phyloP scores from a whole-genome alignment of 768 basidiomycete species.

The Russula lepida region DNA sequence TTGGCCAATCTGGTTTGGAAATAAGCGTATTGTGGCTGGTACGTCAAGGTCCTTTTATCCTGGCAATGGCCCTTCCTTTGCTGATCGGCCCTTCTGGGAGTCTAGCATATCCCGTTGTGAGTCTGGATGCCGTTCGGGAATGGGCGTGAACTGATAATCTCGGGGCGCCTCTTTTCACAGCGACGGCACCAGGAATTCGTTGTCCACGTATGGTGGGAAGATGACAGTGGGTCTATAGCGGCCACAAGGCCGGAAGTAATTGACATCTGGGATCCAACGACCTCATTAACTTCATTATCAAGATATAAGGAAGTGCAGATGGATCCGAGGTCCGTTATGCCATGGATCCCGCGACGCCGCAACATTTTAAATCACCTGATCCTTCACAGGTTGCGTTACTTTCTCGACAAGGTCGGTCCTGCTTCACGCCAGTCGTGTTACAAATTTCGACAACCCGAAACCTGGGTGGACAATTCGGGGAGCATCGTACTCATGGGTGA shows the following conservation, averaged over 20 bases:
- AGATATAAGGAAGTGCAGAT: conserved; percentile 10
- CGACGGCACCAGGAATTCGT: conserved; percentile 13
- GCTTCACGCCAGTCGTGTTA: conserved; percentile 25
- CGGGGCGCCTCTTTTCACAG: not conserved
- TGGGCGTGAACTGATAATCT: not conserved
- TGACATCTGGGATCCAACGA: conserved; percentile 8
- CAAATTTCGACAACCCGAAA: conserved; percentile 28
- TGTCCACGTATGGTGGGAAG: conserved; percentile 15
- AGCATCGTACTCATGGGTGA: conserved; percentile 34
- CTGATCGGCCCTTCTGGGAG: not conserved
- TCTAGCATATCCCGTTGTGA: conserved; percentile 14
- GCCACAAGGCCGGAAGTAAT: not conserved
- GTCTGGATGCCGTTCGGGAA: not conserved
- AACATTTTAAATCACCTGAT: not conserved
- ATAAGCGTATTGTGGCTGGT: conserved; percentile 3
- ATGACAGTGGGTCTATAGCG: not conserved
- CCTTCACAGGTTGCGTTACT: conserved; percentile 4
- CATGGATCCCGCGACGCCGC: not conserved
- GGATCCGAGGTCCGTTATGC: conserved; percentile 8
- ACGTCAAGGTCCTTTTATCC: not conserved
- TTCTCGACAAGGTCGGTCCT: conserved; percentile 10
- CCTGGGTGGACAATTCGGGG: conserved; percentile 31
- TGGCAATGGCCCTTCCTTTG: not conserved
- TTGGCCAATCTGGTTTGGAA: conserved; percentile 10
- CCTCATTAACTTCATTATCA: conserved; percentile 5